Evolutionary conservation across 495 filamentous ascomycete species (phyloP), one percentile per base, ranked within the genome.

Genomic region (Margaritispora aquatica): DNA sequence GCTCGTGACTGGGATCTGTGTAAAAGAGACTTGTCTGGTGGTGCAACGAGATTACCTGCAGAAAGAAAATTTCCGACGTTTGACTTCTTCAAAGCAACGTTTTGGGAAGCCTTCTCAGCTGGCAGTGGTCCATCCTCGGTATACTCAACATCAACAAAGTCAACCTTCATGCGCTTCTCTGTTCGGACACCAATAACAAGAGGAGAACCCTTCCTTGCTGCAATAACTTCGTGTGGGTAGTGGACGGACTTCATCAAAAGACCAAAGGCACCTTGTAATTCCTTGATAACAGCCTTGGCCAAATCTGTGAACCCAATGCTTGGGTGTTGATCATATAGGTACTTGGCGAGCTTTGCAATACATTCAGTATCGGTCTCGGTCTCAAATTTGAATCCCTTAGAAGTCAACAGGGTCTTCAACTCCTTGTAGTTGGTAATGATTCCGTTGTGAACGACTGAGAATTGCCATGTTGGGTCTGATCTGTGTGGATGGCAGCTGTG

Each of bases 401-500:
- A 81, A 75, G 91, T 85, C 62, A 98, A 78, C 52, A 98, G 81
- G 57, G 88, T 88, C 84, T 93, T 96, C 66, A 98, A 77, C 78
- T 98, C 94, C 79, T 98, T 98, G 84, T 98, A 98, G 81, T 98
- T 98, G 78, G 94, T 98, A 78, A 98, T 98, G 80, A 98, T 98
- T 71, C 94, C 94, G 74, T 98, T 98, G 85, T 98, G 94, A 46
- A 97, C 93, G 66, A 98, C 88, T 59, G 91, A 83, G 72, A 98
- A 98, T 74, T 97, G 85, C 90, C 92, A 97, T 66, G 77, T 88
- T 67, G 87, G 85, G 69, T 98, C 94, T 47, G 79, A 82, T 70
- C 79, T 85, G 81, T 97, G 93, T 62, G 94, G 94, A 76, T 98
- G 94, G 84, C 94, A 98, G 81, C 97, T 98, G 24, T 3, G 15